Evolutionary conservation across 495 filamentous ascomycete genomes (phyloP), one percentile per base, ranked within the genome.

Genomic region (Xylaria venustula): DNA sequence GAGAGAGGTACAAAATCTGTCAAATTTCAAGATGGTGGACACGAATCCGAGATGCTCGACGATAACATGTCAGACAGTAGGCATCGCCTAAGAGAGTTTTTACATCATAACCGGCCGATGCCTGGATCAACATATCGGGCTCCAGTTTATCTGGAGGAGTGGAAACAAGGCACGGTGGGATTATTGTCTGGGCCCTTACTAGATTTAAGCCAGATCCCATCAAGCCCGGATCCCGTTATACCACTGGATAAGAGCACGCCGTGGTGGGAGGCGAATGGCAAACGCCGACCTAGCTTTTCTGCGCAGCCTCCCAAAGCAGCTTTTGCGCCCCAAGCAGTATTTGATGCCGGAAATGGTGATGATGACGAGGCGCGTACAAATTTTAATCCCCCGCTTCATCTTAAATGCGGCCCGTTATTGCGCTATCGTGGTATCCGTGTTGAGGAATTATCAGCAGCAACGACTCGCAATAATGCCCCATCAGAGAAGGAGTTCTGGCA

Each of bases 341-440:
- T 77, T 54, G 77, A 79, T 61, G 79, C 76, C 15, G 75, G 77
- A 55, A 82, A 83, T 59, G 79, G n/a, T n/a, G n/a, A 83, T 49
- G 77, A 83, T 32, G 75, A 65, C 25, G 76, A 79, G 63, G 78
- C 77, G 47, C 80, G 81, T 40, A 90, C 91, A 26, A 80, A 79
- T 58, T 98, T 97, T 76, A 87, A 88, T 55, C 94, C 94, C 12
- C 81, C 83, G 12, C 75, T 98, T 6, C 92, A 90, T 71, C 79
- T 98, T 46, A 91, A 90, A 73, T 93, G 92, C 69, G 94, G 94
- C 4, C 94, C 94, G 15, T 77, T 98, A 44, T 77, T 98, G 54
- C 84, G 95, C 32, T 98, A 93, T 73, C 90, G 87, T 47, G 94
- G 95, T n/a, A 80, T 97, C 36, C 80, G 86, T 45, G 71, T 75